Evolutionary conservation across 2,329 filamentous ascomycete genomes (phyloP), one percentile per base, ranked within the genome.

Genomic region (Aspergillus arachidicola): DNA sequence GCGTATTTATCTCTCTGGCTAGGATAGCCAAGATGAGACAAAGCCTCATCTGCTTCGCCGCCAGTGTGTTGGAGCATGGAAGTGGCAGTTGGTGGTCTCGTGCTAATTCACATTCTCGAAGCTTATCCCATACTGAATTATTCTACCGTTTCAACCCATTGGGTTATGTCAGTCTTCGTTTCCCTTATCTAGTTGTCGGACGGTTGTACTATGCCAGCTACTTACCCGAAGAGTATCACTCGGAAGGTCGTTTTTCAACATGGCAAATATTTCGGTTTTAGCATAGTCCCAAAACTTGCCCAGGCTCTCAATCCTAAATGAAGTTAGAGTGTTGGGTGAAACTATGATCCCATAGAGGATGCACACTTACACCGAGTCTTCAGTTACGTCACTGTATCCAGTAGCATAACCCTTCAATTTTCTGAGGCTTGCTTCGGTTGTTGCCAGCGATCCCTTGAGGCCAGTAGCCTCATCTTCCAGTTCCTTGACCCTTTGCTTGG

Each of bases 331-430:
- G 16, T 41, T 41, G 7, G 16, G 38, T n/a, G 19, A n/a, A n/a
- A 2, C 38, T 2, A 19, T 41, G 38, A 2, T n/a, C 38, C 38
- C 19, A 10, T 9, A 19, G 16, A 9, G 3, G 4, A 41, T n/a
- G 38, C 16, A n/a, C 38, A 19, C 38, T n/a, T 4, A 41, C 38
- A 1, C 19, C 9, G 7, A 19, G 2, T 41, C 38, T n/a, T 41
- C 38, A 9, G 16, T 41, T 0, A 41, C 0, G 0, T 7, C 19
- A n/a, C 0, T 41, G 16, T 41, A 41, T 9, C 16, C 1, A n/a
- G 6, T 19, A 41, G 38, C 38, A 4, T 19, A 41, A 10, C 38
- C 38, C 16, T 41, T 2, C 19, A 41, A n/a, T 41, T n/a, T 41
- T 1, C 1, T 2, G 38, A 41, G 38, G 3, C 7, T 19, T 2